Evolutionary conservation across 2,329 filamentous ascomycete genomes (phyloP), one percentile per base, ranked within the genome.

Genomic region (Penicillium occitanis): DNA sequence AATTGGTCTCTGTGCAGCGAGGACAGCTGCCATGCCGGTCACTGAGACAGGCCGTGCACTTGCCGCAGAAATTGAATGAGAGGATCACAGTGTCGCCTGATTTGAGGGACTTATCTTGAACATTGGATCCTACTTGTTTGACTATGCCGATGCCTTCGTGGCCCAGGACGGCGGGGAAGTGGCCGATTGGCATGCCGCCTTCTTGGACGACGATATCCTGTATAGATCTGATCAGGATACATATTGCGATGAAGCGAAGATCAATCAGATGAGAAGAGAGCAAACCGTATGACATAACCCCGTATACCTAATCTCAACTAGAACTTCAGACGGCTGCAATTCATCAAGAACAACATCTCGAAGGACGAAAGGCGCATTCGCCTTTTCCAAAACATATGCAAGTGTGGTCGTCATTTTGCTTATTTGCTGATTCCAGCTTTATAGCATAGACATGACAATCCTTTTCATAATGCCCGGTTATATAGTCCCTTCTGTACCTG

Each of bases 81-180:
- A 59, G 40, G 6, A 59, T 28, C 11, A 59, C 57, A 8, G 17
- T 59, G 14, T 59, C 57, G 14, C 57, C 57, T 28, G 40, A 37
- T 44, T 44, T 11, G 1, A 59, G 37, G 11, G 33, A 42, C 11
- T 59, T 59, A 2, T 59, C 37, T 44, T 44, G 28, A 68, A 81
- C 81, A 22, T 73, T 74, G 11, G 81, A 81, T 11, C 85, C 85
- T 40, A 81, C 68, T 35, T 78, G 75, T 66, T 84, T 79, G 63
- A 87, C 78, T 10, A 84, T 70, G 58, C 85, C 85, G 37, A 82
- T 81, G 65, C 85, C 85, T 71, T 87, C 85, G 74, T 87, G 85
- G 55, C 85, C 85, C 33, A 86, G 79, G 2, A 65, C 75, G 37
- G 71, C 57, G 19, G 57, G 57, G 13, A 42, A 59, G 19, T 44